These are phyloP conservation scores for Thelonectria olida DNA, from an alignment of 2,329 filamentous ascomycete genomes.

Conservation along the genomic window DNA sequence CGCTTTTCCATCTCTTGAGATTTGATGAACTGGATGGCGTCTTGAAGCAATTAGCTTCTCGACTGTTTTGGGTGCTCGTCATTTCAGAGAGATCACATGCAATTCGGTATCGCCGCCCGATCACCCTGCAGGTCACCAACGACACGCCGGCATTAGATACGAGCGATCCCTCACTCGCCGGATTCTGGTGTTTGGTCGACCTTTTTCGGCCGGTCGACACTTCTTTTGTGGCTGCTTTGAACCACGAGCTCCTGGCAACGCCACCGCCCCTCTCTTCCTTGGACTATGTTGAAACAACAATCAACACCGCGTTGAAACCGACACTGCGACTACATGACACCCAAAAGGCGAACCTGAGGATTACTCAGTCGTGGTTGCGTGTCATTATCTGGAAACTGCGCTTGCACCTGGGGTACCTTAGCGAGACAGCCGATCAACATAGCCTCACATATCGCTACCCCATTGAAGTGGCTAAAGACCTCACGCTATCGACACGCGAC, in stretches of 20 bases:
- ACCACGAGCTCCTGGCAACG: slow-evolving; percentile 47
- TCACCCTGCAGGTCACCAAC: slow-evolving; percentile 53
- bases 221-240: slow-evolving; percentile 52
- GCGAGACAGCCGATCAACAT: slow-evolving; percentile 42
- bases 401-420: slow-evolving; percentile 52
- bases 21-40: slow-evolving; percentile 39
- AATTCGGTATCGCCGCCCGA: slow-evolving; percentile 54
- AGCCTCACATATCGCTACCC: slow-evolving; percentile 55
- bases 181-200: slow-evolving; percentile 52
- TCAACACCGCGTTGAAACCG: slow-evolving; percentile 49
- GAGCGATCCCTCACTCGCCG: slow-evolving; percentile 43
- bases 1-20: slow-evolving; percentile 48
- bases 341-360: slow-evolving; percentile 54
- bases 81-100: slow-evolving; percentile 56
- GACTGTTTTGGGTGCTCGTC: slow-evolving; percentile 56
- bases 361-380: slow-evolving; percentile 57
- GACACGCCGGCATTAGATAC: slow-evolving; percentile 46
- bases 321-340: slow-evolving; percentile 49
- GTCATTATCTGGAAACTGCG: slow-evolving; percentile 57
- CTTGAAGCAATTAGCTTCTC: slow-evolving; percentile 41
- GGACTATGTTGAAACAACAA: slow-evolving; percentile 46
- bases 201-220: slow-evolving; percentile 54
- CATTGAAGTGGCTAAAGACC: slow-evolving; percentile 51
- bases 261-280: slow-evolving; percentile 44
- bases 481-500: slow-evolving; percentile 50